Percentiles rank a stretch among this genome's conserved stretches.
phyloP scores from a whole-genome alignment of 2,329 filamentous ascomycete genomes.

The Fusarium domesticum region DNA sequence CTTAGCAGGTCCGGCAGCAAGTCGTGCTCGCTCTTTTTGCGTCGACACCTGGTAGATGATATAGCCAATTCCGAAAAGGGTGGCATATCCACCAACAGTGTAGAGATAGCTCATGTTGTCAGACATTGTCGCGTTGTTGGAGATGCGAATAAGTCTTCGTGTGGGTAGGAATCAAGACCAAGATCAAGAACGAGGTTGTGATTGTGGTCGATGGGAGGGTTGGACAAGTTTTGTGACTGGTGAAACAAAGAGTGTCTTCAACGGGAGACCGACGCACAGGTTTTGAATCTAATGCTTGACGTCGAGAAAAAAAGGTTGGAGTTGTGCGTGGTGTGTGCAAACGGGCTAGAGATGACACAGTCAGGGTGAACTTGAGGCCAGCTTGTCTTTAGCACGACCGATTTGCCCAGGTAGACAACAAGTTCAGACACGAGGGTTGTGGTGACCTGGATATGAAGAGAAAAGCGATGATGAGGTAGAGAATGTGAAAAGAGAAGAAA shows the following conservation, averaged over 20 bases:
- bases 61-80: conserved; percentile 37
- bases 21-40: conserved; percentile 33
- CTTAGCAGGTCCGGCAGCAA: conserved; percentile 29
- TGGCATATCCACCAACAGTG: conserved; percentile 38
- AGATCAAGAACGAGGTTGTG: conserved; percentile 7
- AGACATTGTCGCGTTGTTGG: conserved; percentile 28
- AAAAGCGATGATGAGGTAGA: conserved; percentile 1
- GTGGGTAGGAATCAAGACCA: conserved; percentile 7
- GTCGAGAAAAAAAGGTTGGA: conserved; percentile 2
- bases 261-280: conserved; percentile 2
- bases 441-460: background rate
- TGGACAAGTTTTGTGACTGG: conserved; percentile 2
- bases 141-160: conserved; percentile 4
- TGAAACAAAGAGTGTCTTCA: conserved; percentile 1
- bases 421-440: conserved; percentile 6
- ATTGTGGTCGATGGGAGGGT: conserved; percentile 6
- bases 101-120: conserved; percentile 37
- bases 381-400: conserved; percentile 30
- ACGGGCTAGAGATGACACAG: conserved; percentile 13
- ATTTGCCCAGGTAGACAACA: conserved; percentile 16
- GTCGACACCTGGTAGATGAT: conserved; percentile 37
- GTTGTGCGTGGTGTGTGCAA: conserved; percentile 11
- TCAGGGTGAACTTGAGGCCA: conserved; percentile 29
- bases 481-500: conserved; percentile 19
- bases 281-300: conserved; percentile 9